phyloP scores from a whole-genome alignment of 441 rosid species.

The Isatis lusitanica region DNA sequence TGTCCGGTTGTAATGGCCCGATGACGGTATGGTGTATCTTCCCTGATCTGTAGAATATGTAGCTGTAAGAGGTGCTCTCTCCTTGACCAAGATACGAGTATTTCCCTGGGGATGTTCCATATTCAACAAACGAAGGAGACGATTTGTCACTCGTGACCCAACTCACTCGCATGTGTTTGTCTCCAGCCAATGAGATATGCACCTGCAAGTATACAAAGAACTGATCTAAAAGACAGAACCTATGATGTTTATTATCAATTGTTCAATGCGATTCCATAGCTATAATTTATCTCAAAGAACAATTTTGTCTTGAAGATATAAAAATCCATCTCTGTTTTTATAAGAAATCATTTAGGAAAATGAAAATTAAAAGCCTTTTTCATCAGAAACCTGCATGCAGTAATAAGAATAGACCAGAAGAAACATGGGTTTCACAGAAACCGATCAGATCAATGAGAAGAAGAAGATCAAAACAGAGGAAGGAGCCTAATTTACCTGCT shows the following conservation, averaged over 20 bases:
- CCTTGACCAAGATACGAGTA: slow-evolving; percentile 55
- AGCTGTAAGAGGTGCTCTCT: slow-evolving; percentile 78
- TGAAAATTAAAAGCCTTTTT: neutral
- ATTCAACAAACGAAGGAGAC: slow-evolving; percentile 67
- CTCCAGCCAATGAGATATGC: slow-evolving; percentile 91
- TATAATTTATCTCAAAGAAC: neutral
- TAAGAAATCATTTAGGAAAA: neutral
- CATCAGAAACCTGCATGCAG: slow-evolving; percentile 23
- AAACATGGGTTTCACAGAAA: neutral
- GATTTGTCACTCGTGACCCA: slow-evolving; percentile 73
- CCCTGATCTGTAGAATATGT: slow-evolving; percentile 77
- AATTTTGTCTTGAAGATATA: neutral
- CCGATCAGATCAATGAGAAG: neutral
- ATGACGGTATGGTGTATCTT: slow-evolving; percentile 84
- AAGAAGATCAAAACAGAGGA: slow-evolving; percentile 1
- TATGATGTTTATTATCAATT: neutral
- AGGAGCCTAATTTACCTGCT: slow-evolving; percentile 55
- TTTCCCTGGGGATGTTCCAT: slow-evolving; percentile 70
- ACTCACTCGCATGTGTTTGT: slow-evolving; percentile 69
- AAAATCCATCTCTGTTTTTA: neutral
- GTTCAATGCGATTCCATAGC: neutral
- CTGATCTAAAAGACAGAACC: neutral
- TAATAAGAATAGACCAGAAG: neutral
- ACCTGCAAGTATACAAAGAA: slow-evolving; percentile 48
- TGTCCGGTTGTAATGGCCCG: slow-evolving; percentile 70